phyloP scores from a whole-genome alignment of 495 filamentous ascomycete species.

The Neurospora sp. region DNA sequence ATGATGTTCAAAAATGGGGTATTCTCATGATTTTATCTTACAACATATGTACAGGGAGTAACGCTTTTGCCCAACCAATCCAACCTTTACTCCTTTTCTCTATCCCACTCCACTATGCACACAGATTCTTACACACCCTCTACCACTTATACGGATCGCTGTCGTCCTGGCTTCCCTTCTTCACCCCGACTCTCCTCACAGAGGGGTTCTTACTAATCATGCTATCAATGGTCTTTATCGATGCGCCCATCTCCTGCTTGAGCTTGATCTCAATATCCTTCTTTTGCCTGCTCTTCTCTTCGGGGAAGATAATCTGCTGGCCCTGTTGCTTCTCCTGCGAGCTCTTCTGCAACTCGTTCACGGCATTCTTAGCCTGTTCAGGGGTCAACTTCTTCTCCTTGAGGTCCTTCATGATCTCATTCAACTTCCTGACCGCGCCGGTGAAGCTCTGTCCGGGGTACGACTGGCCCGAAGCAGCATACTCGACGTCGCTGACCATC shows the following conservation, averaged over 20 bases:
- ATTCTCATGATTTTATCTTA: constrained; percentile 2
- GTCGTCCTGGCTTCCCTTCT: background rate
- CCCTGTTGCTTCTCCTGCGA: constrained; percentile 26
- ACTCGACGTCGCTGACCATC: constrained; percentile 65
- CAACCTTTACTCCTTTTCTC: background rate
- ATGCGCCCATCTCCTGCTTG: constrained; percentile 6
- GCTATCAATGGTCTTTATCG: background rate
- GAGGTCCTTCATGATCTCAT: constrained; percentile 13
- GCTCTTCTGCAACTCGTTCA: constrained; percentile 9
- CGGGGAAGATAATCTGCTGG: constrained; percentile 10
- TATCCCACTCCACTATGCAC: background rate
- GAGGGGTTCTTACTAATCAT: background rate
- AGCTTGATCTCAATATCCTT: constrained; percentile 10
- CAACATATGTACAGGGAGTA: background rate
- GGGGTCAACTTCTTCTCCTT: constrained; percentile 5
- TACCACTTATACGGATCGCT: background rate
- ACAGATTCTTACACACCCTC: background rate
- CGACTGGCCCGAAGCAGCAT: constrained; percentile 26
- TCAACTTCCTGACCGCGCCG: constrained; percentile 25
- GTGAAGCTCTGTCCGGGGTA: constrained; percentile 36
- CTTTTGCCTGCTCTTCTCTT: constrained; percentile 8
- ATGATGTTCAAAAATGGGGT: background rate
- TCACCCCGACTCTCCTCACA: background rate
- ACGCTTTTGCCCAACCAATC: background rate
- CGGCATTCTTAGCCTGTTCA: constrained; percentile 4